Conservation (phyloP, 768 basidiomycete genomes). For the Mycena epipterygia region DNA sequence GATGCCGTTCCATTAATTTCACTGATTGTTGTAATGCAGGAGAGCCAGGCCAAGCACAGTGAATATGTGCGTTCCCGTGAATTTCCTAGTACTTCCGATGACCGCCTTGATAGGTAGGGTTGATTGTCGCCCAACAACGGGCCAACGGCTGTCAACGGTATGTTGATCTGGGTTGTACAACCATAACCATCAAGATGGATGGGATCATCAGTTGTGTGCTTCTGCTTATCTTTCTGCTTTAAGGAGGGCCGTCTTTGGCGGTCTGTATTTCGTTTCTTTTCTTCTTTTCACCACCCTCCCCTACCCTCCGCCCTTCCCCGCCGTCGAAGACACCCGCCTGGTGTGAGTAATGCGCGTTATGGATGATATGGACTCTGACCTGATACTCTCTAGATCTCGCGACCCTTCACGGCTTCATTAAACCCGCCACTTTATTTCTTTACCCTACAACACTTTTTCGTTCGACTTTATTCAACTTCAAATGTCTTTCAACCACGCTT, state of each 20-base stretch:
- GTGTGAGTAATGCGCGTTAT: constrained; percentile 17
- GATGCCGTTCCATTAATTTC: background rate
- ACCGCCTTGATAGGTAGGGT: constrained; percentile 2
- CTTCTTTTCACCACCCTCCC: constrained; percentile 18
- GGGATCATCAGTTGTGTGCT: constrained; percentile 17
- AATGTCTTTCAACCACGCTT: constrained; percentile 34
- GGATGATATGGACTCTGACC: background rate
- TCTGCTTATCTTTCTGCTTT: constrained; percentile 28
- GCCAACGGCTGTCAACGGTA: constrained; percentile 24
- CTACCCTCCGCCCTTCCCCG: constrained; percentile 25
- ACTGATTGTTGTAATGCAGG: constrained; percentile 23
- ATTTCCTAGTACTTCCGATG: background rate
- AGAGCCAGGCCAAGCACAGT: background rate
- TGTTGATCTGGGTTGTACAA: constrained; percentile 12
- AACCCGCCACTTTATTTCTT: constrained; percentile 36
- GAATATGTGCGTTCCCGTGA: background rate
- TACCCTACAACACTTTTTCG: constrained; percentile 29
- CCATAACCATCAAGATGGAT: constrained; percentile 1
- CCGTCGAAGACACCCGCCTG: constrained; percentile 35
- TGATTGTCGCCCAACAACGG: constrained; percentile 36
- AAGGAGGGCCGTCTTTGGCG: constrained; percentile 1
- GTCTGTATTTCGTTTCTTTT: constrained; percentile 25
- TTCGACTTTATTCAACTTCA: constrained; percentile 24
- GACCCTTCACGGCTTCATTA: constrained; percentile 38
- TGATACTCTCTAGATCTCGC: constrained; percentile 28